Percentiles rank a stretch among this genome's conserved stretches.
Conservation (phyloP, 116 monocot genomes). For the Dioscorea cayenensis region DNA sequence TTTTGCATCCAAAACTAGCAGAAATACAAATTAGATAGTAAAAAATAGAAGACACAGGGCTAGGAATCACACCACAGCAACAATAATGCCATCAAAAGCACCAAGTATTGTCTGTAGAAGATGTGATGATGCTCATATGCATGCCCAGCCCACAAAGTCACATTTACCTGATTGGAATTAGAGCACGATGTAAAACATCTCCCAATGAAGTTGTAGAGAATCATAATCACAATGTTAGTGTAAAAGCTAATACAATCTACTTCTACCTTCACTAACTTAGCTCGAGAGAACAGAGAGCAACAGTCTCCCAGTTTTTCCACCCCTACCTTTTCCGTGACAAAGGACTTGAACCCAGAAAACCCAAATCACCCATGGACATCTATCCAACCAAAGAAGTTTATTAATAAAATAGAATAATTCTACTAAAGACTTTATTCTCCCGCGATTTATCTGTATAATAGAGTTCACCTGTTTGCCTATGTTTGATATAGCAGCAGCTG, state of each 20-base stretch:
- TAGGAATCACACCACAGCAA: conserved; percentile 67
- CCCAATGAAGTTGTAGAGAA: background rate
- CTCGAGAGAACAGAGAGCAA: conserved; percentile 68
- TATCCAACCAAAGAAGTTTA: background rate
- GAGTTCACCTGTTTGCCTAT: conserved; percentile 49
- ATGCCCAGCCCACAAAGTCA: conserved; percentile 77
- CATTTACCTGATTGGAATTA: conserved; percentile 43
- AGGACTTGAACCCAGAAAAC: conserved; percentile 73
- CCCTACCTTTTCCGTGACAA: conserved; percentile 81
- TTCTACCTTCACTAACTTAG: conserved; percentile 72
- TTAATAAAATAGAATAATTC: background rate
- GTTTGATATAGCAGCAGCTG: conserved; percentile 45
- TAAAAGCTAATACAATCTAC: background rate
- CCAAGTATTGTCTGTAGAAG: conserved; percentile 49
- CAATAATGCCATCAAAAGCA: conserved; percentile 75
- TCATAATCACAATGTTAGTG: background rate
- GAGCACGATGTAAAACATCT: conserved; percentile 2
- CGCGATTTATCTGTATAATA: conserved; percentile 27
- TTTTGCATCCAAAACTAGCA: background rate
- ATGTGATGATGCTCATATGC: conserved; percentile 54
- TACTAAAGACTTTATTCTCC: conserved; percentile 82
- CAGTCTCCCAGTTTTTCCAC: conserved; percentile 58
- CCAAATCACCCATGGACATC: background rate
- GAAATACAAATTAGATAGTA: background rate
- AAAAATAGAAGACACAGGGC: background rate